Evolutionary conservation across 768 basidiomycete species (phyloP), one percentile per base, ranked within the genome.

Genomic region (Pleurotus cornucopiae): DNA sequence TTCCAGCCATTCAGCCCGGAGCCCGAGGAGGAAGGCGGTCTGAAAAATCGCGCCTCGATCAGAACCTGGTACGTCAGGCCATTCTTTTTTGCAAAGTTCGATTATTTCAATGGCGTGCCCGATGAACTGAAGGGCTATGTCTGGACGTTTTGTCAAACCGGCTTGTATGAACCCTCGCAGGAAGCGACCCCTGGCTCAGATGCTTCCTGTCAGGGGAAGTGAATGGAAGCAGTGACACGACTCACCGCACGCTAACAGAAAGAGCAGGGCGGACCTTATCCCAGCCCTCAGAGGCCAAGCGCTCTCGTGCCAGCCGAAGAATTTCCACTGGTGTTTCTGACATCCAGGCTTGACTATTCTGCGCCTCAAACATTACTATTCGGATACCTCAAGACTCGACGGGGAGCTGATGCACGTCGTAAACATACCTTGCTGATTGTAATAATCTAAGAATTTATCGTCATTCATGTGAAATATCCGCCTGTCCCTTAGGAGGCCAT

Each of bases 1-100:
- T 13, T 70, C 58, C 6, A 79, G 57, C 20, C 68, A 68, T 16
- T 78, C 51, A 25, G 61, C 59, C 43, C 67, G 72, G n/a, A 77
- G 69, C 4, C 74, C 77, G 23, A 76, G 70, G 7, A 79, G 61
- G 59, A 78, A 78, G 4, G 71, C 70, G 2, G 54, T 44, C 25
- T 73, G 68, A 51, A 82, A 82, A 11, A 82, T 71, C 7, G 62
- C 64, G 3, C 80, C 79, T 12, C 74, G 64, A 14, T 74, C 69
- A n/a, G 68, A 60, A 20, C 39, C 56, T 1, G 72, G 59, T 6
- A 80, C 73, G 57, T 78, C 61, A 34, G 69, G 61, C 73, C 77
- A 81, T 5, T 59, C 52, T 21, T 62, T 60, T 3, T 63, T 54
- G 18, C 81, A 80, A 73, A 78, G 77, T 30, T 75, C 64, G 2